These are phyloP conservation scores for Yarrowia sp. DNA, from an alignment of 805 yeast genomes.

Conservation along the genomic window DNA sequence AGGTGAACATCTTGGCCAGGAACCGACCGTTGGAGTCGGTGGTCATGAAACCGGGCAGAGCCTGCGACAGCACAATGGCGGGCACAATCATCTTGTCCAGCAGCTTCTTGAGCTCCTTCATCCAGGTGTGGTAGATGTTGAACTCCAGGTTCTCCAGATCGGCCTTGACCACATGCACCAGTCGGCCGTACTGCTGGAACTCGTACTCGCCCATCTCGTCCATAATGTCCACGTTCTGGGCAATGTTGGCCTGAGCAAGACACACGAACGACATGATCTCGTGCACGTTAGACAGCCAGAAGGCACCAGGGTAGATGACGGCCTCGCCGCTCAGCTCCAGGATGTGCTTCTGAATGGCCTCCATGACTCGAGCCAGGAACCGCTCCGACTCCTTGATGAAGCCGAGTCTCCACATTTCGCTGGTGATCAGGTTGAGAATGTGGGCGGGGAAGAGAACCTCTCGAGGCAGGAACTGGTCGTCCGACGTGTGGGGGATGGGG, in stretches of 20 bases:
- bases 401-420: constrained; percentile 99
- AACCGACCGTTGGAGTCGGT: constrained; percentile 77
- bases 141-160: constrained; percentile 92
- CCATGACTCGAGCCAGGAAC: constrained; percentile 85
- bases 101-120: constrained; percentile 91
- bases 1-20: constrained; percentile 79
- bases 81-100: constrained; percentile 89
- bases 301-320: constrained; percentile 89
- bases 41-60: constrained; percentile 93
- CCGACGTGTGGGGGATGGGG: constrained; percentile 85
- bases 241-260: constrained; percentile 90
- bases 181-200: constrained; percentile 84
- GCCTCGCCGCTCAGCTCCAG: constrained; percentile 82
- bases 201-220: constrained; percentile 89
- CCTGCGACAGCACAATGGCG: constrained; percentile 94
- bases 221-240: constrained; percentile 79
- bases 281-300: constrained; percentile 96
- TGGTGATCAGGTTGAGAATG: constrained; percentile 85
- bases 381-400: constrained; percentile 90
- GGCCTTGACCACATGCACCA: constrained; percentile 89
- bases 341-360: constrained; percentile 85
- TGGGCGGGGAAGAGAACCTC: constrained; percentile 97
- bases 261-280: constrained; percentile 93
- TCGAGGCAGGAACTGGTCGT: constrained; percentile 74
- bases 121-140: constrained; percentile 96